Evolutionary conservation across 2,329 filamentous ascomycete genomes (phyloP), one percentile per base, ranked within the genome.

Genomic region (Alternaria brassicicola): DNA sequence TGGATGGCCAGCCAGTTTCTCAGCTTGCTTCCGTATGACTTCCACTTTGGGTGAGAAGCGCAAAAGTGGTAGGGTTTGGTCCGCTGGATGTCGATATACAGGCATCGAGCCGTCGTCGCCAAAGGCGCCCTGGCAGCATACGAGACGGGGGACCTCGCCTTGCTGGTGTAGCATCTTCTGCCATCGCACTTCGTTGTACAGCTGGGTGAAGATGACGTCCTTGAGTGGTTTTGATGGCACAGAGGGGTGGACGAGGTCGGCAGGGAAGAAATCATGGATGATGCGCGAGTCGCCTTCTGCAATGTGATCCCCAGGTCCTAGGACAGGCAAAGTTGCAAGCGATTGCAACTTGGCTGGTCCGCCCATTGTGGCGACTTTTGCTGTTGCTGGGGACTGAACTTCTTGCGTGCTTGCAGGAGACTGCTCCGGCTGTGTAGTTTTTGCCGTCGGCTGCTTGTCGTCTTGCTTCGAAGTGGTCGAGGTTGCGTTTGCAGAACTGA

Each of bases 71-170:
- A 93, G 89, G 1, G 91, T 91, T 74, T 96, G 91, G 72, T 99
- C 95, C 4, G 92, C 87, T 42, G 95, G 95, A 76, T 98, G 95
- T 13, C 95, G 90, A 76, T 99, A 99, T n/a, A 98, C 84, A 21
- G 95, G 95, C 75, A 91, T 88, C 64, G 83, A 88, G 17, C 91
- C 91, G 68, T 94, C 88, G 0, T 81, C 73, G 36, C 82, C 83
- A 28, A 93, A 81, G 15, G 85, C 81, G 3, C 93, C 95, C 75
- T 98, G 93, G 19, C 96, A 93, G 47, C 92, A 93, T 6, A 98
- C 92, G 2, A 97, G 85, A 35, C 95, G 88, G 41, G 95, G 95
- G 0, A 98, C 95, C 68, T 95, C 90, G 25, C 95, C 93, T 31
- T 92, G 91, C 64, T 94, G 89, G 68, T 98, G 95, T 41, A 89